These are phyloP conservation scores for Tetradesmus obliquus DNA, from an alignment of 139 green algal species.

Conservation along the genomic window DNA sequence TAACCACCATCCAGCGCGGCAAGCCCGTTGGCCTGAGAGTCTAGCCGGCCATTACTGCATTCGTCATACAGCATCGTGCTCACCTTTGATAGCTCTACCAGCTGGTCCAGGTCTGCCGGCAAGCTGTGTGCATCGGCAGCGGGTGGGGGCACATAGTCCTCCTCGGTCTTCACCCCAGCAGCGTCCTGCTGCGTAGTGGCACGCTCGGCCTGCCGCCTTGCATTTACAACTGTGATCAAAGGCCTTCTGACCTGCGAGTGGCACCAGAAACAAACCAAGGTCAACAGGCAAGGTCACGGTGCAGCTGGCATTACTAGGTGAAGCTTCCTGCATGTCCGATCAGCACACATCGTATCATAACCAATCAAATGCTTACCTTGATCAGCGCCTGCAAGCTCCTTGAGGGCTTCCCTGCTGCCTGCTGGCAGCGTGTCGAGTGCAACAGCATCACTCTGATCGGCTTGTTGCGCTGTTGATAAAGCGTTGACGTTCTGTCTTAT, in stretches of 20 bases:
- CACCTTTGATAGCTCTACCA: not conserved
- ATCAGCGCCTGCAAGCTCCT: not conserved
- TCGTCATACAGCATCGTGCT: not conserved
- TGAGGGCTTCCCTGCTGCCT: not conserved
- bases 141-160: not conserved
- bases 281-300: not conserved
- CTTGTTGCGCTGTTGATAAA: too few species aligned
- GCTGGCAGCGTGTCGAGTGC: not conserved
- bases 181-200: not conserved
- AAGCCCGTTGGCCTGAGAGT: not conserved
- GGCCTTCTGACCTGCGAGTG: not conserved
- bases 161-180: not conserved
- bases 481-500: not conserved
- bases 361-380: not conserved
- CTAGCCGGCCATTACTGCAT: not conserved
- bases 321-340: not conserved
- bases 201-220: not conserved
- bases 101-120: conserved; percentile 20
- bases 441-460: not conserved
- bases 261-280: not conserved
- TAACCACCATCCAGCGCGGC: not conserved
- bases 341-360: not conserved
- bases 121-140: not conserved
- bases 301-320: not conserved
- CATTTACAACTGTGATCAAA: not conserved